phyloP scores from a whole-genome alignment of 768 basidiomycete genomes.

The Pulveroboletus sp. region DNA sequence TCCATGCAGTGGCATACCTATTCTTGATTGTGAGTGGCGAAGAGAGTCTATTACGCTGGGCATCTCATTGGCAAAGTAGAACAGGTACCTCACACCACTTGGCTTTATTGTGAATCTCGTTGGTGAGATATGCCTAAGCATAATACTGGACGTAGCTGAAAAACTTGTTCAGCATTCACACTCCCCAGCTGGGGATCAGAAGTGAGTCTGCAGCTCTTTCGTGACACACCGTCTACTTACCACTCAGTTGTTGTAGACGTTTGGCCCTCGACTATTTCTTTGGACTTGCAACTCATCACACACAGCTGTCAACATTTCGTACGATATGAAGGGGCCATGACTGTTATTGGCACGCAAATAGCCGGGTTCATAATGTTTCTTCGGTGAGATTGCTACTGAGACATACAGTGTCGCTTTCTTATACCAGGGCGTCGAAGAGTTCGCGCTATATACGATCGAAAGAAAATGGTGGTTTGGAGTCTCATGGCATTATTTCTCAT shows the following conservation, averaged over 20 bases:
- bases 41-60: background rate
- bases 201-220: slow-evolving; percentile 5
- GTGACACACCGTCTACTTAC: background rate
- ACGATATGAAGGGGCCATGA: slow-evolving; percentile 46
- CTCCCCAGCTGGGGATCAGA: slow-evolving; percentile 11
- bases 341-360: slow-evolving; percentile 36
- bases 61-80: slow-evolving; percentile 33
- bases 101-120: slow-evolving; percentile 55
- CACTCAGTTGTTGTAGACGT: slow-evolving; percentile 8
- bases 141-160: background rate
- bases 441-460: slow-evolving; percentile 12
- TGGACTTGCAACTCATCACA: background rate
- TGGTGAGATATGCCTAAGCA: slow-evolving; percentile 18
- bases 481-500: slow-evolving; percentile 33
- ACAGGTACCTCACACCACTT: slow-evolving; percentile 59
- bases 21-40: slow-evolving; percentile 34
- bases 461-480: slow-evolving; percentile 6
- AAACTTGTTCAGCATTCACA: slow-evolving; percentile 10
- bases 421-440: slow-evolving; percentile 8
- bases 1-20: slow-evolving; percentile 28
- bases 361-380: slow-evolving; percentile 42
- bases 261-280: background rate
- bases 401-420: background rate
- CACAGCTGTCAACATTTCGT: slow-evolving; percentile 45
- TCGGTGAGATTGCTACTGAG: slow-evolving; percentile 27